Evolutionary conservation across 2,329 filamentous ascomycete genomes (phyloP), one percentile per base, ranked within the genome.

Genomic region (Aspergillus intermedius): DNA sequence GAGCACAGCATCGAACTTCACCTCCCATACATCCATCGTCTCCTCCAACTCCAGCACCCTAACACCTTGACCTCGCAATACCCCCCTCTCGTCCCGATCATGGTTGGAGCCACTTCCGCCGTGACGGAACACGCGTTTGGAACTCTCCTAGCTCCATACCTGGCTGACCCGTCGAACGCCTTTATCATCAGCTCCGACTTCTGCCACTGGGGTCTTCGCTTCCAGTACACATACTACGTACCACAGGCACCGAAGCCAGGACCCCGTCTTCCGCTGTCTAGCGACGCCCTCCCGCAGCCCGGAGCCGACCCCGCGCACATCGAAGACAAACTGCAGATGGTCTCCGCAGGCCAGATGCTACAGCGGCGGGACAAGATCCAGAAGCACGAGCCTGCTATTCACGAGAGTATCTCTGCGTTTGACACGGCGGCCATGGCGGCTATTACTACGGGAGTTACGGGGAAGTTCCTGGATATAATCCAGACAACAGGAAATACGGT

Each of bases 1-100:
- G 93, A 98, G 69, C 93, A 98, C 70, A 95, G 88, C 45, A 79
- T 97, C 1, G 93, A 98, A 74, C 95, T 98, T 86, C 93, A 98
- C 59, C 77, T 97, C 7, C 91, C 93, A 0, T 96, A 94, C 63
- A 86, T 97, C 54, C 91, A 90, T 75, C 90, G 91, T 64, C 82
- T 87, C 46, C 77, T 84, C 5, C 77, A 78, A 49, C 71, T 74
- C 65, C 79, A 71, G 32, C 68, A 68, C 50, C 72, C 68, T 2
- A 78, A 80, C 53, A 70, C 69, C 0, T 70, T 74, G 0, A 62
- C 71, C 0, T 70, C 78, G 1, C 62, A 77, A 3, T 88, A 87
- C 58, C 89, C 91, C 0, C 79, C 78, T 5, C 78, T 98, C 3
- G 79, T 96, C 0, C 93, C 93, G 0, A 85, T 98, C 46, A 80